phyloP scores from a whole-genome alignment of 1,284 basidiomycete genomes.

The Lentinula novae-zelandiae region DNA sequence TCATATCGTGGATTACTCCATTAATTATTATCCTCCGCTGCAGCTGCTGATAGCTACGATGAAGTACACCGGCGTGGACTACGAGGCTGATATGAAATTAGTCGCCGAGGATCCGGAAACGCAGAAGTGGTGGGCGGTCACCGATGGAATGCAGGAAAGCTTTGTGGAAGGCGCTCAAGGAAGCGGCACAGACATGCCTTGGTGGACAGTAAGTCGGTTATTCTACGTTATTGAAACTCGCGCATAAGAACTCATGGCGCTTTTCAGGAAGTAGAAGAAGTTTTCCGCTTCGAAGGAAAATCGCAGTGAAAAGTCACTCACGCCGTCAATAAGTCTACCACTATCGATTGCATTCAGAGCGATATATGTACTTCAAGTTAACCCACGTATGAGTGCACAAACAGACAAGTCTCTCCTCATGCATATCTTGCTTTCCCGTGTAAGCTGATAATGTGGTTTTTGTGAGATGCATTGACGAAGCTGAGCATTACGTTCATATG shows the following conservation, averaged over 20 bases:
- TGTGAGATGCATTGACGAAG: no score
- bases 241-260: background rate
- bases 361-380: no score
- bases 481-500: no score
- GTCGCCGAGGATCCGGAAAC: slow-evolving; percentile 67
- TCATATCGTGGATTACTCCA: slow-evolving; percentile 75
- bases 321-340: no score
- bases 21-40: slow-evolving; percentile 62
- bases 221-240: background rate
- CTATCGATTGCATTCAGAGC: no score
- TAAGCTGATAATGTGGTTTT: no score
- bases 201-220: slow-evolving; percentile 59
- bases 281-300: slow-evolving; percentile 67
- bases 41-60: slow-evolving; percentile 68
- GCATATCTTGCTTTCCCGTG: no score
- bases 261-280: slow-evolving; percentile 56
- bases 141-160: slow-evolving; percentile 77
- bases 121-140: slow-evolving; percentile 72
- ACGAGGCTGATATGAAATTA: slow-evolving; percentile 61
- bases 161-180: slow-evolving; percentile 66
- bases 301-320: background rate
- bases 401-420: no score
- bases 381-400: no score
- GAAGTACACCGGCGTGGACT: slow-evolving; percentile 63
- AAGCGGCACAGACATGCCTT: slow-evolving; percentile 60